Evolutionary conservation across 192 early-diverging fungal genomes (phyloP).

Genomic region (Gigaspora rosea): DNA sequence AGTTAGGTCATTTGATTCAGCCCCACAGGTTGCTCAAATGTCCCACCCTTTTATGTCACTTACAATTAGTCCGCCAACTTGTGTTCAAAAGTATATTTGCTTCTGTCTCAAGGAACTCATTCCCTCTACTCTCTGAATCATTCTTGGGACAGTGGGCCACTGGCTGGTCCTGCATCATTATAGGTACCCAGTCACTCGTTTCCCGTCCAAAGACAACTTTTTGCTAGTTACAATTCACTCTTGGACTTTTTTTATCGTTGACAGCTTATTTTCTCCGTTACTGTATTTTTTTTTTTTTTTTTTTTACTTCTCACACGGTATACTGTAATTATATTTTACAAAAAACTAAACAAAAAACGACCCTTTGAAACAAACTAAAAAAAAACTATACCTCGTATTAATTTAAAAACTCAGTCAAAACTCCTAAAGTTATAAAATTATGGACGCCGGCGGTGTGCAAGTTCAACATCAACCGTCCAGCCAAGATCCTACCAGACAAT

Average conservation of each 20-base stretch:
- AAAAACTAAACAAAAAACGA: neutral
- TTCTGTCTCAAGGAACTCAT: slow-evolving; percentile 12
- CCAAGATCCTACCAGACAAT: slow-evolving; percentile 28
- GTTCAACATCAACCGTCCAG: slow-evolving; percentile 32
- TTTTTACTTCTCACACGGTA: slow-evolving; percentile 4
- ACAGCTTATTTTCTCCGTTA: neutral
- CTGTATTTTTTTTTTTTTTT: neutral
- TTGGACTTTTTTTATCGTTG: neutral
- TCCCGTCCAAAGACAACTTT: slow-evolving; percentile 16
- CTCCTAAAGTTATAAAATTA: slow-evolving; percentile 5
- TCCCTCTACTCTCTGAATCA: neutral
- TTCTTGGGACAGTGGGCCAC: slow-evolving; percentile 33
- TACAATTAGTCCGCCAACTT: no score
- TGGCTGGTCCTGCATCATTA: slow-evolving; percentile 35
- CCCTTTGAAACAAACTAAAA: neutral
- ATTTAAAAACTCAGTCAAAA: neutral
- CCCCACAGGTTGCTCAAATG: no score
- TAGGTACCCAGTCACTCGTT: slow-evolving; percentile 38
- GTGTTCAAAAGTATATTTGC: slow-evolving; percentile 27
- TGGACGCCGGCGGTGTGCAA: slow-evolving; percentile 31
- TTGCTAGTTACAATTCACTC: neutral
- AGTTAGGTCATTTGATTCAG: no score
- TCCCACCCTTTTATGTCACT: no score
- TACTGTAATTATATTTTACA: slow-evolving; percentile 4
- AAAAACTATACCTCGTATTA: neutral